Evolutionary conservation across 1,284 basidiomycete species (phyloP).

Genomic region (Anthracocystis walkeri): DNA sequence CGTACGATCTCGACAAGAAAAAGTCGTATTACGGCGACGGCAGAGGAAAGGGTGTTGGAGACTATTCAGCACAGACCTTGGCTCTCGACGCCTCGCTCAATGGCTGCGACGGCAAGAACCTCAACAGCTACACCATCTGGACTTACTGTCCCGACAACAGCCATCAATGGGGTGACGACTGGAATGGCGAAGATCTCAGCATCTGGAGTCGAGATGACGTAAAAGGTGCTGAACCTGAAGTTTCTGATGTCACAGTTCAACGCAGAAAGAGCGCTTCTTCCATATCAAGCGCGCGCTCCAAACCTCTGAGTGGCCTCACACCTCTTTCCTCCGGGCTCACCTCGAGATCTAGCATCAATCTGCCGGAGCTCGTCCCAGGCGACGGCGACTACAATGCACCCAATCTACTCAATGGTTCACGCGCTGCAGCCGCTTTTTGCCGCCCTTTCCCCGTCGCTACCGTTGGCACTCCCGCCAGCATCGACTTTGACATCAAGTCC

Average conservation of each 20-base stretch:
- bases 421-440: slow-evolving; percentile 59
- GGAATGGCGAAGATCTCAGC: slow-evolving; percentile 96
- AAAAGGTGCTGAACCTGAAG: slow-evolving; percentile 56
- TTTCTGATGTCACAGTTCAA: background rate
- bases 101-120: slow-evolving; percentile 85
- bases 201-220: slow-evolving; percentile 83
- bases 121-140: slow-evolving; percentile 88
- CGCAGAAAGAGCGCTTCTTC: slow-evolving; percentile 6
- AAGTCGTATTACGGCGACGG: slow-evolving; percentile 75
- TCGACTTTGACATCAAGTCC: slow-evolving; percentile 62
- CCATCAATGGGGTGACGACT: slow-evolving; percentile 92
- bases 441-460: slow-evolving; percentile 58
- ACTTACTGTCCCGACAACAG: slow-evolving; percentile 81
- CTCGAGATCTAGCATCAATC: slow-evolving; percentile 19
- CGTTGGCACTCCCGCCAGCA: slow-evolving; percentile 53
- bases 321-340: slow-evolving; percentile 17
- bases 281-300: slow-evolving; percentile 17
- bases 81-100: slow-evolving; percentile 93
- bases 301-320: slow-evolving; percentile 13
- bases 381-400: slow-evolving; percentile 33
- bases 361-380: slow-evolving; percentile 26
- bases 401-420: slow-evolving; percentile 48
- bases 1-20: slow-evolving; percentile 89
- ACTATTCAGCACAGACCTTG: slow-evolving; percentile 82
- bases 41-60: slow-evolving; percentile 69